A percentile compares a stretch with the other conserved stretches of the same genome.
Evolutionary conservation across 306 rosid species (phyloP).

Genomic region (Vigna reflexopilosa): DNA sequence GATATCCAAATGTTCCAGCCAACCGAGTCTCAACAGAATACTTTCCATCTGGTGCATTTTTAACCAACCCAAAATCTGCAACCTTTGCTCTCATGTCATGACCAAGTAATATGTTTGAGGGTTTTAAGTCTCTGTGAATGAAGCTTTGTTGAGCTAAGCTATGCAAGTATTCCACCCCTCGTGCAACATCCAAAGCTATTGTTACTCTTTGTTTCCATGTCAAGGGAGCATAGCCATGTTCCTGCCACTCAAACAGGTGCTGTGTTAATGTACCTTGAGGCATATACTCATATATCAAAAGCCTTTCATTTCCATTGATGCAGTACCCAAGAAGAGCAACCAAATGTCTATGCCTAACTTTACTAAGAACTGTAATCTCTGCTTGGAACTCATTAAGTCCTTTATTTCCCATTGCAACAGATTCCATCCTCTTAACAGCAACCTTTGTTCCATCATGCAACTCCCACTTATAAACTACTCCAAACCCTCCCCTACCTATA

Average conservation of each 20-base stretch:
- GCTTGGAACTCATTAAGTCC: no score
- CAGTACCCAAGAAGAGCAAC: no score
- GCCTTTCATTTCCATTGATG: no score
- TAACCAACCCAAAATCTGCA: constrained; percentile 89
- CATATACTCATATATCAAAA: no score
- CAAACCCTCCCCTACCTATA: no score
- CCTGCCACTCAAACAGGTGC: constrained; percentile 78
- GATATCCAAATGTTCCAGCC: constrained; percentile 56
- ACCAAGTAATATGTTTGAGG: constrained; percentile 85
- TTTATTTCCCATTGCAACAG: no score
- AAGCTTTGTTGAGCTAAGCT: constrained; percentile 85
- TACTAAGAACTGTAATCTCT: no score
- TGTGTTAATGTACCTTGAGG: constrained; percentile 55
- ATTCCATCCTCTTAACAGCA: no score
- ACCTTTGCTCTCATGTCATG: constrained; percentile 96
- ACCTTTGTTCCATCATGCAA: no score
- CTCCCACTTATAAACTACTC: no score
- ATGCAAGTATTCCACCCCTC: constrained; percentile 93
- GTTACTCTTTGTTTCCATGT: constrained; percentile 85
- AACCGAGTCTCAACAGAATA: constrained; percentile 82
- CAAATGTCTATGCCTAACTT: no score
- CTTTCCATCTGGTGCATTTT: constrained; percentile 83
- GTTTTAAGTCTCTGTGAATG: constrained; percentile 51
- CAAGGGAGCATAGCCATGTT: constrained; percentile 61
- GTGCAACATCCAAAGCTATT: constrained; percentile 89